These are phyloP conservation scores for Lecanosticta acicola DNA, from an alignment of 2,329 filamentous ascomycete species.

Conservation along the genomic window DNA sequence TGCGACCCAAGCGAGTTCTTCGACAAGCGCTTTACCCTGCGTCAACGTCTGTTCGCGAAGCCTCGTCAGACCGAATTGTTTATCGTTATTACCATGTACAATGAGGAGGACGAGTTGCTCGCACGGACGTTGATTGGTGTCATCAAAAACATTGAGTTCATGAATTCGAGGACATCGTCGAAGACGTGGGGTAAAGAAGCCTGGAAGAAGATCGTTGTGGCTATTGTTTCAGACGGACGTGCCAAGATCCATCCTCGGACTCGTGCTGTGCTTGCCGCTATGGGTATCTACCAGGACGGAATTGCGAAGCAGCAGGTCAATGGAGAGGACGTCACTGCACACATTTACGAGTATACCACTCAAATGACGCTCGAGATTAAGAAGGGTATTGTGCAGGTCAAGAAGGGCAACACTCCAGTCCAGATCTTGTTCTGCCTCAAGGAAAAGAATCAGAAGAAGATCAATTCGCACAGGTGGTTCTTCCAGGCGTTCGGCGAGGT, in stretches of 20 bases:
- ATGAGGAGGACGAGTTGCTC: conserved; percentile 94
- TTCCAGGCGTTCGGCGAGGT: conserved; percentile 94
- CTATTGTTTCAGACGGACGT: conserved; percentile 93
- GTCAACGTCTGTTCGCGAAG: conserved; percentile 88
- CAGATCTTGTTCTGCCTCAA: conserved; percentile 98
- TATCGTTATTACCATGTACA: conserved; percentile 98
- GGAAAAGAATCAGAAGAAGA: conserved; percentile 99
- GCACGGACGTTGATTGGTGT: conserved; percentile 94
- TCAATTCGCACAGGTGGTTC: conserved; percentile 99
- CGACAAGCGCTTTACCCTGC: conserved; percentile 81
- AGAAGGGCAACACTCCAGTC: conserved; percentile 78
- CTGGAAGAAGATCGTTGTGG: conserved; percentile 99
- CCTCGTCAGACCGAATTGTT: conserved; percentile 90
- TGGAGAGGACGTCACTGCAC: conserved; percentile 88
- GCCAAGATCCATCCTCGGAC: conserved; percentile 94
- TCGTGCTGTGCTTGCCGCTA: conserved; percentile 77
- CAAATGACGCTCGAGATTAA: conserved; percentile 85
- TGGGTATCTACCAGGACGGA: conserved; percentile 96
- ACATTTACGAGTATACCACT: conserved; percentile 91
- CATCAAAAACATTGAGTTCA: conserved; percentile 98
- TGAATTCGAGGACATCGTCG: conserved; percentile 87
- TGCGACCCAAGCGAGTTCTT: conserved; percentile 88
- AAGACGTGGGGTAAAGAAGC: conserved; percentile 98
- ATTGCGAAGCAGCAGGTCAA: conserved; percentile 99
- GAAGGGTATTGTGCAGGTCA: conserved; percentile 78